Percentiles rank a stretch among this genome's conserved stretches.
Evolutionary conservation across 495 filamentous ascomycete species (phyloP).

Genomic region (Neurospora cerealis): DNA sequence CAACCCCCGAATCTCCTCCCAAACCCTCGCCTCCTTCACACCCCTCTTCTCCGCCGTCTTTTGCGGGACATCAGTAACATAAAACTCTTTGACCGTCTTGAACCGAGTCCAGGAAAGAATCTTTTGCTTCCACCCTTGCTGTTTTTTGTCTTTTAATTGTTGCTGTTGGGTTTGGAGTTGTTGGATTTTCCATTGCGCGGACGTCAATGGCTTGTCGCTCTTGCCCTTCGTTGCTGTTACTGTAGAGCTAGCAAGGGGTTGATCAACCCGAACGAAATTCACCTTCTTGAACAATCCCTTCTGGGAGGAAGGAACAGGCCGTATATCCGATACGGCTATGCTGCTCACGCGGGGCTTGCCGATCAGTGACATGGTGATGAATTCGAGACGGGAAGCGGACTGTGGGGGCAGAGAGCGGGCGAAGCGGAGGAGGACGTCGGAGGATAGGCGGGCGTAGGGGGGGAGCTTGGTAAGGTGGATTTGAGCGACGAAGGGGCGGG

Average conservation of each 20-base stretch:
- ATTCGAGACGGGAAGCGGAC: conserved; percentile 46
- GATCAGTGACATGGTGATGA: conserved; percentile 61
- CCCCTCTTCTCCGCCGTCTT: not conserved
- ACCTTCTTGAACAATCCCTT: not conserved
- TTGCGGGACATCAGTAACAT: not conserved
- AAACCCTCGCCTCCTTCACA: not conserved
- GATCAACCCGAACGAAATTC: not conserved
- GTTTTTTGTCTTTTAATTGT: not conserved
- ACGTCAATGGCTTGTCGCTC: too few relatives aligned
- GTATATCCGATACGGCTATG: not conserved
- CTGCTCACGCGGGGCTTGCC: conserved; percentile 28
- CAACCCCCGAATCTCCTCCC: not conserved
- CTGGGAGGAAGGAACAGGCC: conserved; percentile 16
- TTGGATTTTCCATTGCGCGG: not conserved
- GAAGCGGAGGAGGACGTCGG: conserved; percentile 57
- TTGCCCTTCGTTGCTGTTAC: not conserved
- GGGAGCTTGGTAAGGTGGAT: conserved; percentile 57
- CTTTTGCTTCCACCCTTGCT: not conserved
- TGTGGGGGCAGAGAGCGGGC: conserved; percentile 46
- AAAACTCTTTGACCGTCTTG: not conserved
- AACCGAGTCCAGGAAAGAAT: not conserved
- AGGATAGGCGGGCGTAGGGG: conserved; percentile 55
- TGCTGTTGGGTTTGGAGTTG: not conserved
- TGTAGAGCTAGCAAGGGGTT: not conserved
- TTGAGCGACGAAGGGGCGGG: conserved; percentile 61